phyloP scores from a whole-genome alignment of 495 filamentous ascomycete species.

The Podospora anserina region DNA sequence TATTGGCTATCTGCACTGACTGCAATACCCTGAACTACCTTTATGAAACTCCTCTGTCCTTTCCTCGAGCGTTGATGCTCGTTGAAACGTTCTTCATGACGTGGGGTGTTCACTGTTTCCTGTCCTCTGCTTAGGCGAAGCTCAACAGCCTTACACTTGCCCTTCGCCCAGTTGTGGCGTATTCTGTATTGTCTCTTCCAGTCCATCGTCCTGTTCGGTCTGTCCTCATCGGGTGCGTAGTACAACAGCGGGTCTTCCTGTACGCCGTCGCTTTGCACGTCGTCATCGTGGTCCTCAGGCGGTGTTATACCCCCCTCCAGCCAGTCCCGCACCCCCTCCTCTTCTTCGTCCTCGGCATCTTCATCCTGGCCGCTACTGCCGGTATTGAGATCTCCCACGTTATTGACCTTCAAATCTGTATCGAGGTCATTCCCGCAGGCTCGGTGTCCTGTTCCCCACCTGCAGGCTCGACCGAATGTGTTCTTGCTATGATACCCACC shows the following conservation, averaged over 20 bases:
- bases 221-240: not conserved
- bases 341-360: slow-evolving; percentile 42
- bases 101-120: slow-evolving; percentile 16
- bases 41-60: slow-evolving; percentile 55
- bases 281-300: slow-evolving; percentile 26
- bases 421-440: no score
- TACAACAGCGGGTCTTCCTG: not conserved
- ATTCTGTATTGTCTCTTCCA: slow-evolving; percentile 94
- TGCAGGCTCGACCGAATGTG: not conserved
- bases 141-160: slow-evolving; percentile 76
- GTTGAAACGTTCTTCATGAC: not conserved
- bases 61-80: slow-evolving; percentile 5
- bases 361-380: slow-evolving; percentile 23
- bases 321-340: slow-evolving; percentile 45
- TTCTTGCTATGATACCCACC: not conserved
- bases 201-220: slow-evolving; percentile 20
- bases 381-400: not conserved
- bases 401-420: not conserved
- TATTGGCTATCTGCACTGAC: slow-evolving; percentile 74
- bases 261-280: slow-evolving; percentile 33
- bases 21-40: slow-evolving; percentile 69
- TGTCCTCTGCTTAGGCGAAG: slow-evolving; percentile 52
- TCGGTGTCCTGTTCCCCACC: no score
- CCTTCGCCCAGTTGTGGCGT: slow-evolving; percentile 86
- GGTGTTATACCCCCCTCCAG: slow-evolving; percentile 48